Evolutionary conservation across 2,329 filamentous ascomycete species (phyloP).

Genomic region (Aspergillus luchuensis): DNA sequence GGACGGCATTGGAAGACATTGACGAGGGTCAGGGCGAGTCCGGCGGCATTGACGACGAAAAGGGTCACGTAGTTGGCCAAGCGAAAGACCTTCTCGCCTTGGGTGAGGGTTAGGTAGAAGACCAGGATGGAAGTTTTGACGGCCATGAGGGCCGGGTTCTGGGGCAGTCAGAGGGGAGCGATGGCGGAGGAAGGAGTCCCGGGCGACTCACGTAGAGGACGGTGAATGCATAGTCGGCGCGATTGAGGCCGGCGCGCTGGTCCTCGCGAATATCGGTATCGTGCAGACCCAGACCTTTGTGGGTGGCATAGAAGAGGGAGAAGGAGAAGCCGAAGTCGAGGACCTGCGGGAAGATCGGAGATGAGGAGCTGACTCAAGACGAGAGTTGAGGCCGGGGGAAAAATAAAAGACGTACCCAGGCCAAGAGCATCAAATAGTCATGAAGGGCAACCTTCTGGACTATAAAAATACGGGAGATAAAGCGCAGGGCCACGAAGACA

Average conservation of each 20-base stretch:
- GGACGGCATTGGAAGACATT: conserved; percentile 87
- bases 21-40: conserved; percentile 76
- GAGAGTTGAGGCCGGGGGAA: background rate
- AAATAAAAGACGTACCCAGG: conserved; percentile 60
- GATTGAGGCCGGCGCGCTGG: conserved; percentile 40
- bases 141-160: conserved; percentile 88
- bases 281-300: conserved; percentile 48
- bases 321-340: conserved; percentile 51
- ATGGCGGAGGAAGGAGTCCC: background rate
- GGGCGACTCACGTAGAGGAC: conserved; percentile 57
- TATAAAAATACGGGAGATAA: conserved; percentile 72
- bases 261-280: conserved; percentile 38
- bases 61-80: conserved; percentile 81
- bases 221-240: conserved; percentile 61
- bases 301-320: conserved; percentile 49
- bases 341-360: conserved; percentile 28
- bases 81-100: conserved; percentile 74
- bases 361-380: background rate
- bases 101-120: conserved; percentile 83
- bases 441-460: conserved; percentile 72
- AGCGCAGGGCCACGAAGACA: conserved; percentile 72
- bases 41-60: conserved; percentile 74
- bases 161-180: conserved; percentile 17
- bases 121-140: conserved; percentile 91
- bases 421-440: conserved; percentile 77